A percentile compares a stretch with the other conserved stretches of the same genome.
Conservation (phyloP, 2,329 filamentous ascomycete genomes). For the Cladosporium oxysporum region DNA sequence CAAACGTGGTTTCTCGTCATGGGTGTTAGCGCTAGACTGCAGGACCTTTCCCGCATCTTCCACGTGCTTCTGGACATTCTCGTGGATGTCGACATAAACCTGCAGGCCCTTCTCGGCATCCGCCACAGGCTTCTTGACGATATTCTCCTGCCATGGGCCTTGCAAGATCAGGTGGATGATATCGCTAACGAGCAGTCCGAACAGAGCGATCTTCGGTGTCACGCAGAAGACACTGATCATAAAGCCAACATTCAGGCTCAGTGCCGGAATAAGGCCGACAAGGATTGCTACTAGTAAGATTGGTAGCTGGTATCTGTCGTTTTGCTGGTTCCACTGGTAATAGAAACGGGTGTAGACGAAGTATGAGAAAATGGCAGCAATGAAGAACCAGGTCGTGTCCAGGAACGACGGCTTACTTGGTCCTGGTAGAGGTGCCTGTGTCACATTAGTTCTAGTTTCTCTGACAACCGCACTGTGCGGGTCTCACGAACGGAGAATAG, state of each 20-base stretch:
- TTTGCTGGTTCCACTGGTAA: background rate
- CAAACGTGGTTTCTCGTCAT: background rate
- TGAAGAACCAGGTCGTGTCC: background rate
- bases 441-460: background rate
- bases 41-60: background rate
- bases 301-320: slow-evolving; percentile 1
- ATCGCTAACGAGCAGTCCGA: background rate
- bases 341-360: background rate
- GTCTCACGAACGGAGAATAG: background rate
- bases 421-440: background rate
- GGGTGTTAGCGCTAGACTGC: background rate
- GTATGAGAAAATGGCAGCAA: background rate
- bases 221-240: slow-evolving; percentile 2
- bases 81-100: background rate
- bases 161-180: background rate
- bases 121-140: background rate
- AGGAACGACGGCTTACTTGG: background rate
- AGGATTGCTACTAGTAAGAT: background rate
- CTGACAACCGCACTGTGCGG: background rate
- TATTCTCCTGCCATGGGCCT: background rate
- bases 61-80: background rate
- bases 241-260: background rate
- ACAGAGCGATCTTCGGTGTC: background rate
- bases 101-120: background rate
- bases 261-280: background rate